phyloP scores from a whole-genome alignment of 257 asterid genomes.

The Plantago elongata region DNA sequence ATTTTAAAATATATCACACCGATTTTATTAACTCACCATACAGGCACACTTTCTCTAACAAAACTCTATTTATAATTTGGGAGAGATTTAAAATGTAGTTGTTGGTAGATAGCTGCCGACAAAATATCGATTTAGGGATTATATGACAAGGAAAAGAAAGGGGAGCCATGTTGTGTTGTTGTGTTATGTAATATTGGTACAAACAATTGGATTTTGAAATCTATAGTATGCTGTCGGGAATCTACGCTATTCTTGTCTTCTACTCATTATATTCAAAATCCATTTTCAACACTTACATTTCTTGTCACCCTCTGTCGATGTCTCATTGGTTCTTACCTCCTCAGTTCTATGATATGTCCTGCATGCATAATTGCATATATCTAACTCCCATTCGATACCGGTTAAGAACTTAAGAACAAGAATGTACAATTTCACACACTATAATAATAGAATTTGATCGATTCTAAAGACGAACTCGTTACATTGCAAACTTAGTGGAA shows the following conservation, averaged over 20 bases:
- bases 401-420: no score
- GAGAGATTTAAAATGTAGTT: background rate
- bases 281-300: slow-evolving; percentile 4
- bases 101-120: slow-evolving; percentile 13
- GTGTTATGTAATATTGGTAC: slow-evolving; percentile 8
- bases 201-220: slow-evolving; percentile 42
- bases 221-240: slow-evolving; percentile 38
- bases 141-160: slow-evolving; percentile 18
- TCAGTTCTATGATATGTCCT: no score
- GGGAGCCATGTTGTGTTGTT: no score
- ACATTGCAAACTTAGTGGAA: no score
- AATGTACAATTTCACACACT: no score
- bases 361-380: no score
- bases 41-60: no score
- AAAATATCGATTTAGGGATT: slow-evolving; percentile 27
- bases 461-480: no score
- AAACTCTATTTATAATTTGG: background rate
- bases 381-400: no score
- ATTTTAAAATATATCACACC: no score
- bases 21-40: no score
- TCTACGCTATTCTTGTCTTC: slow-evolving; percentile 27
- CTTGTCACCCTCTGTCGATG: background rate
- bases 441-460: no score
- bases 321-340: slow-evolving; percentile 16
- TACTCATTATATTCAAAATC: slow-evolving; percentile 28